Evolutionary conservation across 371 early-diverging fungal species (phyloP).

Genomic region (Mucor irregularis): DNA sequence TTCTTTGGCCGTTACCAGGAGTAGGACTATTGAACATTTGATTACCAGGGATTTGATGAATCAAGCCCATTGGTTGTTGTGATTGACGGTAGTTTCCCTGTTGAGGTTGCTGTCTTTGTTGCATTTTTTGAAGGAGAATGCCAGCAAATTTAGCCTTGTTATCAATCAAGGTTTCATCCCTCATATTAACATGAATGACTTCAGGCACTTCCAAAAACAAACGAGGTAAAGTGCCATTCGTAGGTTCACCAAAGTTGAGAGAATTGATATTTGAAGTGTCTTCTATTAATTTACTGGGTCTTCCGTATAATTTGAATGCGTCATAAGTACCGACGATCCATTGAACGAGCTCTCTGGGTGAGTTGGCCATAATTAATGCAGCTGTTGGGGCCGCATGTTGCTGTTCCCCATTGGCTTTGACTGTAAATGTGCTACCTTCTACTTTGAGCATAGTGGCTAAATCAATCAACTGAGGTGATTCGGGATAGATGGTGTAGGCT

Average conservation of each 20-base stretch:
- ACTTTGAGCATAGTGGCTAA: constrained; percentile 19
- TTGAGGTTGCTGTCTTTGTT: constrained; percentile 2
- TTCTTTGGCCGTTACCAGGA: constrained; percentile 3
- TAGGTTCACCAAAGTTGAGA: constrained; percentile 30
- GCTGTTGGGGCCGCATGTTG: neutral
- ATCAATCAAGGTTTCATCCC: constrained; percentile 24
- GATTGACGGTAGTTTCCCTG: constrained; percentile 4
- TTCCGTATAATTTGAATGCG: constrained; percentile 42
- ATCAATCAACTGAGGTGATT: constrained; percentile 23
- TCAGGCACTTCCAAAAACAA: constrained; percentile 43
- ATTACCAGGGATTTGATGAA: constrained; percentile 25
- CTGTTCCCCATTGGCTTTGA: constrained; percentile 1
- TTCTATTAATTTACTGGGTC: constrained; percentile 29
- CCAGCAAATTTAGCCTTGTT: constrained; percentile 32
- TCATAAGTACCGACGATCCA: constrained; percentile 39
- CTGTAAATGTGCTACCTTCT: constrained; percentile 12
- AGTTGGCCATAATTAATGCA: constrained; percentile 19
- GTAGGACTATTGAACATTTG: neutral
- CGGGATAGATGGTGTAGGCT: constrained; percentile 66
- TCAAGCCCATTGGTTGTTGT: constrained; percentile 20
- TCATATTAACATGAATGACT: constrained; percentile 28
- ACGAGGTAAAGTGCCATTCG: constrained; percentile 14
- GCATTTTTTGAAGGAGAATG: constrained; percentile 28
- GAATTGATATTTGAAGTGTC: constrained; percentile 22
- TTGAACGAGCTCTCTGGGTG: constrained; percentile 32